Conservation (phyloP, 2,329 filamentous ascomycete species). For the Fusarium luffae region DNA sequence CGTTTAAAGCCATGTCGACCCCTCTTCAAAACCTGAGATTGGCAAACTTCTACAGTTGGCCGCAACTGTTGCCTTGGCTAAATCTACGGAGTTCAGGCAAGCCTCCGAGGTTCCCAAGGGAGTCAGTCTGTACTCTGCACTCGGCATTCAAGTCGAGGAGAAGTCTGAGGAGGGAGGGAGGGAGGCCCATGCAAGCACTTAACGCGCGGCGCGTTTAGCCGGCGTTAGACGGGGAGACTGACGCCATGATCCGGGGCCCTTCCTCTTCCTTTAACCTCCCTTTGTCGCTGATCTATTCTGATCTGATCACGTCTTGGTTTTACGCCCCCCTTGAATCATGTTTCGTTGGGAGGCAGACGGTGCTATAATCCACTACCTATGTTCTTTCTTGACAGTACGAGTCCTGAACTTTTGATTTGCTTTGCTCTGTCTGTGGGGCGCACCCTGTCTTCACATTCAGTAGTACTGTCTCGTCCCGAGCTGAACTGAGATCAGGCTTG, state of each 20-base stretch:
- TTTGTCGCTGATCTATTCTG: constrained; percentile 3
- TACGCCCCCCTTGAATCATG: constrained; percentile 10
- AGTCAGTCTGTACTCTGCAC: not conserved
- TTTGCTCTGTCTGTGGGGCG: constrained; percentile 24
- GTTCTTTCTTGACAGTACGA: not conserved
- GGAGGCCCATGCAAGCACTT: constrained; percentile 38
- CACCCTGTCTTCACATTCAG: not conserved
- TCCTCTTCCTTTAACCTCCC: not conserved
- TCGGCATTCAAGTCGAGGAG: not conserved
- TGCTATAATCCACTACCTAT: constrained; percentile 22
- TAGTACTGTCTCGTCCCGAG: constrained; percentile 5
- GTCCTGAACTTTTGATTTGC: not conserved
- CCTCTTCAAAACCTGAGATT: constrained; percentile 17
- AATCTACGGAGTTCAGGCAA: not conserved
- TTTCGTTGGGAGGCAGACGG: constrained; percentile 8
- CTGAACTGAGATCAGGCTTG: constrained; percentile 2
- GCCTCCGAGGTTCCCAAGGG: not conserved
- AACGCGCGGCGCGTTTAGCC: constrained; percentile 33
- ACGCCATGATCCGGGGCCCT: constrained; percentile 27
- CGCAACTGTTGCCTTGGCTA: not conserved
- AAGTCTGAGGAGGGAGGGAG: not conserved
- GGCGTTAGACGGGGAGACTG: constrained; percentile 33
- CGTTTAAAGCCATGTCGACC: not conserved
- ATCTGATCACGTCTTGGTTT: constrained; percentile 5
- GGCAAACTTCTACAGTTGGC: not conserved